These are phyloP conservation scores for Phanerochaete carnosa DNA, from an alignment of 768 basidiomycete genomes.

Conservation along the genomic window DNA sequence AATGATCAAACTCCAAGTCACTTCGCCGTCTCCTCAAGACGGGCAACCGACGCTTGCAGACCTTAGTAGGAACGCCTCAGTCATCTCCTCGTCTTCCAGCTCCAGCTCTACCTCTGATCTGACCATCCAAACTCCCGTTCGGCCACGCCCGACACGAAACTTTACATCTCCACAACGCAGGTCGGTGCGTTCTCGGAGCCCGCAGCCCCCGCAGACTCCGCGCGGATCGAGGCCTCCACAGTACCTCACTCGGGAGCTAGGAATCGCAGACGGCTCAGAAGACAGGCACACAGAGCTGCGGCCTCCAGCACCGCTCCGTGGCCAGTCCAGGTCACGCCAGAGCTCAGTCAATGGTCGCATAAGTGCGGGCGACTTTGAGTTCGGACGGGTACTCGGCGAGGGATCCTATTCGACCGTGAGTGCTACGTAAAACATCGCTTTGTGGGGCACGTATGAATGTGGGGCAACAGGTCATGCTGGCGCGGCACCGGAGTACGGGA, in stretches of 20 bases:
- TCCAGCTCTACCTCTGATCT: conserved; percentile 47
- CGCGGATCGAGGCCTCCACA: conserved; percentile 43
- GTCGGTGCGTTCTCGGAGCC: conserved; percentile 45
- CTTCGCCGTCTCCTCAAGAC: conserved; percentile 24
- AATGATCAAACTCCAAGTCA: conserved; percentile 37
- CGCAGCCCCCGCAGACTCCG: conserved; percentile 37
- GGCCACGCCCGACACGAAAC: conserved; percentile 54
- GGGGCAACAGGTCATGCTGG: conserved; percentile 50
- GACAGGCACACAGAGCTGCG: conserved; percentile 16
- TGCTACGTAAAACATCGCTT: conserved; percentile 10
- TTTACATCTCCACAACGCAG: conserved; percentile 52
- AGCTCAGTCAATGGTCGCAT: conserved; percentile 43
- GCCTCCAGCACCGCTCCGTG: conserved; percentile 19
- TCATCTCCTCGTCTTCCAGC: conserved; percentile 65
- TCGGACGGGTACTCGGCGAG: conserved; percentile 72
- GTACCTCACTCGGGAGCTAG: conserved; percentile 59
- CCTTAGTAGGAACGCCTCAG: conserved; percentile 73
- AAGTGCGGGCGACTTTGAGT: conserved; percentile 64
- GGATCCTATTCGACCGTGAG: conserved; percentile 81
- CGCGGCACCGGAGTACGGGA: conserved; percentile 49
- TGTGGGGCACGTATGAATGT: neutral
- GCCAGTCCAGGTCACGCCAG: conserved; percentile 38
- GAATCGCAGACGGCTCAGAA: conserved; percentile 28
- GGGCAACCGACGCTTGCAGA: conserved; percentile 49
- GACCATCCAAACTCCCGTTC: conserved; percentile 36